Base-by-base conservation (phyloP, 768 basidiomycete species). In the Epithele typhae region DNA sequence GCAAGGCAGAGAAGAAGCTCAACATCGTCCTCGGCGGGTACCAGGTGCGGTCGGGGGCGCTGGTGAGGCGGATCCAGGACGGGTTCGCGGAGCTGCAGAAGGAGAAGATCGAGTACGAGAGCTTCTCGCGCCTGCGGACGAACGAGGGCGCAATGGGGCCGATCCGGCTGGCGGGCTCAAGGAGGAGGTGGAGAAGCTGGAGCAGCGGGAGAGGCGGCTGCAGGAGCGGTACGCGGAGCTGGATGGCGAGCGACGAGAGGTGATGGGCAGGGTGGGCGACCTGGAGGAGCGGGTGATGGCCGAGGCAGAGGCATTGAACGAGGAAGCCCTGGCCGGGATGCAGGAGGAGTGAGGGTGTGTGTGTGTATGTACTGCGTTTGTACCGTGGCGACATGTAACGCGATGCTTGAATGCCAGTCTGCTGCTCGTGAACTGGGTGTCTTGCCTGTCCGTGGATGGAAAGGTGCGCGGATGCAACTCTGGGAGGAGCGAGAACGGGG, bases 1-100 rank as follows among this genome's bases (percentile, higher is more conserved):
- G 77, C 18, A 98, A 96, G 71, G 61, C 75, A 5, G 95, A 97
- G 73, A 96, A 93, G 78, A 95, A 92, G 64, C 78, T 98, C 9
- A 77, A 74, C 8, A 80, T 92, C 47, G 78, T 79, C 12, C 78
- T 98, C 3, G 93, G 93, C n/a, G 96, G 96, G 8, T 98, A 98
- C 64, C 80, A 89, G 60, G 76, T 77, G 32, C 81, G 94, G 9
- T 81, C 82, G 23, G 75, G 75, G 58, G 77, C 78, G 33, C 72
- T 93, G 3, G 65, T 75, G 14, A 81, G 78, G 63, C 81, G 83
- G 2, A 61, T 90, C 37, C 71, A 69, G 2, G 78, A 80, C 23
- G 78, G 81, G 1, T 91, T 90, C 62, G 79, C 78, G 25, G 85
- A 85, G 55, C 71, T 93, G 24, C 76, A 83, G 46, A 73, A 72